phyloP scores from a whole-genome alignment of 495 filamentous ascomycete genomes.

The Neurospora sp. region DNA sequence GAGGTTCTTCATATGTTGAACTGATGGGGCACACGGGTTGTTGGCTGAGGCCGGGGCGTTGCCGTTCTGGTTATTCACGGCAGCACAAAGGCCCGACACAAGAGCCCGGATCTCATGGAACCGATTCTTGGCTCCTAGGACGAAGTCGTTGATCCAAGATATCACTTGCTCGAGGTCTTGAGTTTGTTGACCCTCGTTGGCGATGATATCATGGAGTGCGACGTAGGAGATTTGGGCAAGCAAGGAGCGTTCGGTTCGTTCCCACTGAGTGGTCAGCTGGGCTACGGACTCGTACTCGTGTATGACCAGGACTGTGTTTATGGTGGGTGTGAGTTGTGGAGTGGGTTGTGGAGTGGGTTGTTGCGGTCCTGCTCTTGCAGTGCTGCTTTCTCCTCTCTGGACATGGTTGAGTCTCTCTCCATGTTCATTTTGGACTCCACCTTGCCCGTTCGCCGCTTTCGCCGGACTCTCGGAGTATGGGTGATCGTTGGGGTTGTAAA shows the following conservation, averaged over 20 bases:
- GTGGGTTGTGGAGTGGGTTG: background rate
- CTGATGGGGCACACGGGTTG: background rate
- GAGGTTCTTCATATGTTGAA: background rate
- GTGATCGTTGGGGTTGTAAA: background rate
- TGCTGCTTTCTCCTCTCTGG: background rate
- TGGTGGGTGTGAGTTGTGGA: background rate
- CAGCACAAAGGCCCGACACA: background rate
- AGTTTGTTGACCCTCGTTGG: background rate
- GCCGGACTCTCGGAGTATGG: background rate
- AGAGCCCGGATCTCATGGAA: background rate
- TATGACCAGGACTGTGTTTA: background rate
- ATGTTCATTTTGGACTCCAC: background rate
- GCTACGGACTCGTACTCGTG: background rate
- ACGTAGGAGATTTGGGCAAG: background rate
- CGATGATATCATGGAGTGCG: background rate
- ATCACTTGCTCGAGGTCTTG: background rate
- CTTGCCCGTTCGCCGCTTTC: background rate
- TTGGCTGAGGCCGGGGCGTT: background rate
- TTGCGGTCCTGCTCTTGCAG: background rate
- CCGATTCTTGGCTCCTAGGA: background rate
- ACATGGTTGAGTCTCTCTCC: background rate
- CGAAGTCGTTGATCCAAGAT: background rate
- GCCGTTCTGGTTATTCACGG: background rate
- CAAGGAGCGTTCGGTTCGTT: background rate
- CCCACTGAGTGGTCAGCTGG: background rate